phyloP scores from a whole-genome alignment of 495 filamentous ascomycete species.

The Margaritispora aquatica region DNA sequence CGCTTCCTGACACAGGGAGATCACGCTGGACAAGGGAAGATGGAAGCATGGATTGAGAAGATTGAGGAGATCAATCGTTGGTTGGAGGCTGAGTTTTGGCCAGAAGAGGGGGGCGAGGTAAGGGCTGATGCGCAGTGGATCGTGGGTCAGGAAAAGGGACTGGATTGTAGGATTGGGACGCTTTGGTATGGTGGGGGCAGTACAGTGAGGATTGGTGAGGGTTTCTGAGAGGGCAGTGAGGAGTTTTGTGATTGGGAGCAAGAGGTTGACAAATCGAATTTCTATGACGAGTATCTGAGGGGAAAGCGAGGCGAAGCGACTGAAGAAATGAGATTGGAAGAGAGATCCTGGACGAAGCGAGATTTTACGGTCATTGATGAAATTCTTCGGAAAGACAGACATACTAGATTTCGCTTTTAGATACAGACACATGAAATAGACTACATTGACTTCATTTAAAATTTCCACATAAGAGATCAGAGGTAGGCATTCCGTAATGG shows the following conservation, averaged over 20 bases:
- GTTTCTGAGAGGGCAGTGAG: constrained; percentile 34
- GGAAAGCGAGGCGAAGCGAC: too few relatives aligned
- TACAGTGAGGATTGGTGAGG: constrained; percentile 55
- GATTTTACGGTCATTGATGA: too few relatives aligned
- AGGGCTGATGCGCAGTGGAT: constrained; percentile 51
- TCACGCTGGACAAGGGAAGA: constrained; percentile 35
- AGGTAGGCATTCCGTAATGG: too few relatives aligned
- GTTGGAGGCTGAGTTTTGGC: constrained; percentile 63
- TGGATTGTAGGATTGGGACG: constrained; percentile 61
- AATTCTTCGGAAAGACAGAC: too few relatives aligned
- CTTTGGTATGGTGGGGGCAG: constrained; percentile 84
- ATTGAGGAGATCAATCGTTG: constrained; percentile 74
- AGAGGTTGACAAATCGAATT: background rate
- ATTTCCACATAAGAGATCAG: too few relatives aligned
- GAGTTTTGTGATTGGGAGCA: background rate
- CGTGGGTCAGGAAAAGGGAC: constrained; percentile 68
- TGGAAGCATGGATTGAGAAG: constrained; percentile 50
- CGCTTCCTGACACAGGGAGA: constrained; percentile 61
- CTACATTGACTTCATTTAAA: too few relatives aligned
- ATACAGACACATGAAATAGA: too few relatives aligned
- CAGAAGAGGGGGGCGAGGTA: constrained; percentile 32
- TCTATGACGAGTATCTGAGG: background rate
- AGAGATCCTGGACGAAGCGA: too few relatives aligned
- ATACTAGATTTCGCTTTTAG: too few relatives aligned
- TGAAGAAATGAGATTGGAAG: too few relatives aligned